Percentiles rank a stretch among this genome's conserved stretches.
These are phyloP conservation scores for Dactylellina cionopaga DNA, from an alignment of 2,329 filamentous ascomycete species.

Conservation along the genomic window DNA sequence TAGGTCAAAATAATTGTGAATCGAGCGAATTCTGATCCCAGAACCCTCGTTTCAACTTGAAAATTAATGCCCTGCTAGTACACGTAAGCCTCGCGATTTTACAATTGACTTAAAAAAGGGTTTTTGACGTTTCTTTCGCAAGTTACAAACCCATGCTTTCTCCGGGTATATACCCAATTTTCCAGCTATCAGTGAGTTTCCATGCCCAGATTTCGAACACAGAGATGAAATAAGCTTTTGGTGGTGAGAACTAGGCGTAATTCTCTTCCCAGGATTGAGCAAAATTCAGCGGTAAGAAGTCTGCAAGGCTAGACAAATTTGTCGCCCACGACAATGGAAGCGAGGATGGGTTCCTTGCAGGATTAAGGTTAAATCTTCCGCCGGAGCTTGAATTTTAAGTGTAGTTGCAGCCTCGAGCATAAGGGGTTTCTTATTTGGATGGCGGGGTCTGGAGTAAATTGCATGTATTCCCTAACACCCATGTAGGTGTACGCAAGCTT, in stretches of 20 bases:
- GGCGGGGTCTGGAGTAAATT: conserved; percentile 6
- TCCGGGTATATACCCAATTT: not conserved
- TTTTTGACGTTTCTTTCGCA: conserved; percentile 6
- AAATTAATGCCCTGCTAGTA: conserved; percentile 12
- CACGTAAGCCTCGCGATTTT: conserved; percentile 20
- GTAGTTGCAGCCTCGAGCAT: conserved; percentile 15
- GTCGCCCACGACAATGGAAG: conserved; percentile 13
- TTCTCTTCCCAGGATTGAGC: conserved; percentile 1
- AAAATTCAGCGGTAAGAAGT: no score
- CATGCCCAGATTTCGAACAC: not conserved
- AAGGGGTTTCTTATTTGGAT: not conserved
- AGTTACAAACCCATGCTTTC: conserved; percentile 9
- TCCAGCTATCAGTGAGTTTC: conserved; percentile 7
- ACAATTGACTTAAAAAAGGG: not conserved
- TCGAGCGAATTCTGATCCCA: not conserved
- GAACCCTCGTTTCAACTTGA: not conserved
- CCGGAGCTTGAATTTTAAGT: not conserved
- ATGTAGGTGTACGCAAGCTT: conserved; percentile 37
- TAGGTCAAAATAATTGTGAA: not conserved
- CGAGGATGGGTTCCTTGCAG: conserved; percentile 34
- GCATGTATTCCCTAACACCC: conserved; percentile 4
- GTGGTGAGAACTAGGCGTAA: conserved; percentile 3
- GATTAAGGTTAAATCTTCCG: conserved; percentile 41
- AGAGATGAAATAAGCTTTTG: conserved; percentile 27
- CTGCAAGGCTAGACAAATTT: not conserved